Conservation (phyloP, 371 early-diverging fungal species). For the Chytridium lagenaria region DNA sequence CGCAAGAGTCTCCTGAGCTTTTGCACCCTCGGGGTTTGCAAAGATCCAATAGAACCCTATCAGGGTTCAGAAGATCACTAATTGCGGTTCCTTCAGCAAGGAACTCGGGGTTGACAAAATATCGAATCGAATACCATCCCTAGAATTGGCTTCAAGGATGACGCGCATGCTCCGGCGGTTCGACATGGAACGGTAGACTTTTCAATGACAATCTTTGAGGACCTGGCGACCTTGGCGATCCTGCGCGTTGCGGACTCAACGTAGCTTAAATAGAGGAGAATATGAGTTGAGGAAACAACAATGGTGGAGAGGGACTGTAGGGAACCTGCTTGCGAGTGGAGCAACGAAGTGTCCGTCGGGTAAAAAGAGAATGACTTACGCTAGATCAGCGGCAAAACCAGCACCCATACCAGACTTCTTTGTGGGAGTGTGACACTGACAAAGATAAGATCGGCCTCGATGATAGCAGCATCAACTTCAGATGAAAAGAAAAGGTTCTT, state of each 20-base stretch:
- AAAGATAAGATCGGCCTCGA: constrained; percentile 84
- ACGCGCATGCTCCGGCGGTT: constrained; percentile 87
- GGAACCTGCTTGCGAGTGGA: too few relatives aligned
- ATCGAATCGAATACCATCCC: constrained; percentile 74
- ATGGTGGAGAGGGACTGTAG: not conserved
- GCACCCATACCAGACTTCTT: constrained; percentile 80
- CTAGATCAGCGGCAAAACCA: constrained; percentile 86
- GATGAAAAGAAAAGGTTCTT: constrained; percentile 87
- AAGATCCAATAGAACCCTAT: constrained; percentile 93
- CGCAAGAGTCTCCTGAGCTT: constrained; percentile 78
- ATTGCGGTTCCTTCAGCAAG: constrained; percentile 95
- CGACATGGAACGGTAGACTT: constrained; percentile 96
- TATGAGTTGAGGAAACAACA: not conserved
- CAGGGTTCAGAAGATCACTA: constrained; percentile 83
- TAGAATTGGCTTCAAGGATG: constrained; percentile 85
- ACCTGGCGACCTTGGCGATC: constrained; percentile 84
- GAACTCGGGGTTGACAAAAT: constrained; percentile 96
- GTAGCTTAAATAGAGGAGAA: constrained; percentile 56
- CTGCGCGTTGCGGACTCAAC: constrained; percentile 86
- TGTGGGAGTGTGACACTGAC: constrained; percentile 89
- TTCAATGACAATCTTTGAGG: constrained; percentile 90
- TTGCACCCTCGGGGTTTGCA: constrained; percentile 78
- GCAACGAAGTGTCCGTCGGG: not conserved
- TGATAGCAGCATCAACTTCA: constrained; percentile 75
- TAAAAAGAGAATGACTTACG: constrained; percentile 60